These are phyloP conservation scores for Rhodotorula sp. DNA, from an alignment of 1,284 basidiomycete genomes.

Conservation along the genomic window DNA sequence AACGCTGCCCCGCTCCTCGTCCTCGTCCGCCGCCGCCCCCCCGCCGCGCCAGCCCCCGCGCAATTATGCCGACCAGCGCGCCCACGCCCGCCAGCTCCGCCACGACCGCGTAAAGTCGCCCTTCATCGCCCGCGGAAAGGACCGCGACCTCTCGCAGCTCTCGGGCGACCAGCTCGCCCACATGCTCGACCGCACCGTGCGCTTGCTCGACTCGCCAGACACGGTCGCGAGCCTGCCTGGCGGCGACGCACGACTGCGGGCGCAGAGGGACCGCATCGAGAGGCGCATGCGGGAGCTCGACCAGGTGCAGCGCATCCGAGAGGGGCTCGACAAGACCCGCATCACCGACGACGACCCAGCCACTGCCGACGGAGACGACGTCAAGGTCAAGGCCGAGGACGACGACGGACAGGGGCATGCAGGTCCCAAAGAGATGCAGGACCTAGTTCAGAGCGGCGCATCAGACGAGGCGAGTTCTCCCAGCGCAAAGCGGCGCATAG, in stretches of 20 bases:
- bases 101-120: conserved; percentile 22
- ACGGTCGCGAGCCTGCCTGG: conserved; percentile 28
- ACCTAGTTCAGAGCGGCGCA: background rate
- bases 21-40: background rate
- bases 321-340: conserved; percentile 28
- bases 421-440: background rate
- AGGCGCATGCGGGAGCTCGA: conserved; percentile 25
- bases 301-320: conserved; percentile 15
- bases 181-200: conserved; percentile 20
- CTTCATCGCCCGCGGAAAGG: conserved; percentile 30
- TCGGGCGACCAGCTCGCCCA: conserved; percentile 25
- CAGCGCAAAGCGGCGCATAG: conserved; percentile 28
- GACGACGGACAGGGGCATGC: conserved; percentile 1
- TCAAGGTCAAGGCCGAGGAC: conserved; percentile 1
- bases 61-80: conserved; percentile 11
- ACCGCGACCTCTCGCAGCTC: conserved; percentile 25
- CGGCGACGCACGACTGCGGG: conserved; percentile 22
- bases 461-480: conserved; percentile 19
- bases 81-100: conserved; percentile 13
- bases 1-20: background rate
- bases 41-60: conserved; percentile 8
- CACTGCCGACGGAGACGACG: background rate
- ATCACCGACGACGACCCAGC: background rate
- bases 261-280: conserved; percentile 24
- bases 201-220: conserved; percentile 24